Base-by-base conservation (phyloP, 306 rosid species). In the Medicago lupulina region DNA sequence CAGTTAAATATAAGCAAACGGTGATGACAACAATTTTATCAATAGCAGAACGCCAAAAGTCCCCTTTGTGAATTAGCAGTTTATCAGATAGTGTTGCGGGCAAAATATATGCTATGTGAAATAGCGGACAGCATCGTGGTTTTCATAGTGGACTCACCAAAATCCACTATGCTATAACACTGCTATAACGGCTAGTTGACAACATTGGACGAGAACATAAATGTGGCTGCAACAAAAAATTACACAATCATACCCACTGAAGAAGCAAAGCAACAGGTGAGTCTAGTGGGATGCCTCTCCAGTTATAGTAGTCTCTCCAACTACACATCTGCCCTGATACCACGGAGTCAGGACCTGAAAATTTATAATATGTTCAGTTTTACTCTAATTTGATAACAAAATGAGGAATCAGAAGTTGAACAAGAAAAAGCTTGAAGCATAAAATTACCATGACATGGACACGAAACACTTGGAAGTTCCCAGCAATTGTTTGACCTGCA, bases 221-320 rank as follows among this genome's bases (percentile, higher is more conserved):
- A 53, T 76, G 38, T 9, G 60, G 49, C 36, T 28, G 59, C 57
- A 43, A 25, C 25, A 49, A 76, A 16, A 69, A 67, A 57, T 9
- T 28, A 63, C 57, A 67, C 50, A 59, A 21, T 54, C 93, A 80
- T 92, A 95, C 97, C 94, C 92, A 89, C 21, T 92, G 97, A 86
- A 95, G 99, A 82, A 90, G 89, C 83, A 95, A 78, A 54, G 96
- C 92, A 88, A 74, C 89, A 79, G 92, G 93, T 21, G 99, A 95
- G 73, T 86, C 83, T 21, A 92, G 83, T 2, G 89, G 92, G 75
- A 90, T 85, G 85, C 85, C 11, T 85, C 99, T 90, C 99, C 99
- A 90, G 17, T 86, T 85, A 84, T 86, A 87, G 80, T 92, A 90
- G 73, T 90, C 97, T 71, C 82, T 81, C 99, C 99, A 92, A 83